Evolutionary conservation across 2,329 filamentous ascomycete genomes (phyloP), one percentile per base, ranked within the genome.

Genomic region (Trichoderma brevicompactum): DNA sequence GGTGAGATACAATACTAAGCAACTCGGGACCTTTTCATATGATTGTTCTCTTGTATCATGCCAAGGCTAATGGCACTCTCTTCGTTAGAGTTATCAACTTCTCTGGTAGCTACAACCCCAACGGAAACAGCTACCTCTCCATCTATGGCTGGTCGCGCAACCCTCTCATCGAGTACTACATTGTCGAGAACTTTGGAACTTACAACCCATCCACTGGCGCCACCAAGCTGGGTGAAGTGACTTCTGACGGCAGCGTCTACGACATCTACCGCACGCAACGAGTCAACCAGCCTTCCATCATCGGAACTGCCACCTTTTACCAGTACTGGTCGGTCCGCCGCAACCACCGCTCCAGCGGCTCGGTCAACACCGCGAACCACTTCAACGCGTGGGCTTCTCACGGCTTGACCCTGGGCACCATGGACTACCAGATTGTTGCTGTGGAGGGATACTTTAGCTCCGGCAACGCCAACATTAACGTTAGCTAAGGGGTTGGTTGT

Each of bases 161-260:
- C 60, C 60, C 60, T n/a, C 60, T 63, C 7, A 63, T 63, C 40
- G 60, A 63, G 60, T 63, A 63, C 60, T 63, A 63, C 60, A 63
- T 63, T 7, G 60, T 63, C 7, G 60, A 63, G 49, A 63, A 54
- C 60, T 63, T 63, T 54, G 60, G 60, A 19, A 63, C 60, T 10
- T 63, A 63, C 49, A 63, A 63, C 60, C 60, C 60, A 17, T 63
- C 60, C 13, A 63, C 60, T 7, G 60, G 60, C 15, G 41, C 60
- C 32, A 63, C 60, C 49, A 63, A 63, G 60, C 40, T 63, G 60
- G 60, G 60, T 6, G 60, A 63, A 40, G 49, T 63, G 28, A 63
- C 60, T 7, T 53, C 60, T 8, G 60, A 63, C 28, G 60, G 60
- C 49, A 63, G 60, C 50, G 48, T 50, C 60, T 63, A 63, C 40